These are phyloP conservation scores for Cercophora samala DNA, from an alignment of 495 filamentous ascomycete genomes.

Conservation along the genomic window DNA sequence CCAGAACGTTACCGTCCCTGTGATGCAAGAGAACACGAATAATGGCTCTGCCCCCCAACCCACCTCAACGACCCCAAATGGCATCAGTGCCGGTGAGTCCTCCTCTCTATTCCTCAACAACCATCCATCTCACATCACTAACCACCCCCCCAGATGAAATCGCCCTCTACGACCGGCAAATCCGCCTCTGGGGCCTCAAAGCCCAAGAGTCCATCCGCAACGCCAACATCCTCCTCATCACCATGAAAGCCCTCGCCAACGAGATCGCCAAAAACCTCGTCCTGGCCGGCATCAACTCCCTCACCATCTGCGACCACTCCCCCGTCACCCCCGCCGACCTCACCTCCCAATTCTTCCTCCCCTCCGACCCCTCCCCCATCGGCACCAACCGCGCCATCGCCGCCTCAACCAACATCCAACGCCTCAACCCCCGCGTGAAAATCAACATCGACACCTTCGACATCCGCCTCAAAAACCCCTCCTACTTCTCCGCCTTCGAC, in stretches of 20 bases:
- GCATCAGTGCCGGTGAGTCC: slow-evolving; percentile 36
- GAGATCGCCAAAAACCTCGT: slow-evolving; percentile 98
- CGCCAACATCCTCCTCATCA: slow-evolving; percentile 86
- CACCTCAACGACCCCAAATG: slow-evolving; percentile 18
- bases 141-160: slow-evolving; percentile 70
- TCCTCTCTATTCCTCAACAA: neutral
- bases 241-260: slow-evolving; percentile 83
- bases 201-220: slow-evolving; percentile 87
- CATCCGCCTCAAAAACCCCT: slow-evolving; percentile 59
- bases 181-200: slow-evolving; percentile 95
- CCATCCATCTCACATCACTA: neutral
- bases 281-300: slow-evolving; percentile 83
- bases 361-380: slow-evolving; percentile 58
- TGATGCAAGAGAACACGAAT: slow-evolving; percentile 13
- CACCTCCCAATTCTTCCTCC: slow-evolving; percentile 83
- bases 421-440: slow-evolving; percentile 85
- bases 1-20: neutral
- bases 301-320: slow-evolving; percentile 85
- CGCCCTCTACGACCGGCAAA: slow-evolving; percentile 95
- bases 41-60: slow-evolving; percentile 11
- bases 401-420: slow-evolving; percentile 70
- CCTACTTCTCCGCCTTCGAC: slow-evolving; percentile 75
- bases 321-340: slow-evolving; percentile 76
- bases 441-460: slow-evolving; percentile 65
- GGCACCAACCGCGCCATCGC: slow-evolving; percentile 85